phyloP scores from a whole-genome alignment of 2,329 filamentous ascomycete species.

The Periconia sp. region DNA sequence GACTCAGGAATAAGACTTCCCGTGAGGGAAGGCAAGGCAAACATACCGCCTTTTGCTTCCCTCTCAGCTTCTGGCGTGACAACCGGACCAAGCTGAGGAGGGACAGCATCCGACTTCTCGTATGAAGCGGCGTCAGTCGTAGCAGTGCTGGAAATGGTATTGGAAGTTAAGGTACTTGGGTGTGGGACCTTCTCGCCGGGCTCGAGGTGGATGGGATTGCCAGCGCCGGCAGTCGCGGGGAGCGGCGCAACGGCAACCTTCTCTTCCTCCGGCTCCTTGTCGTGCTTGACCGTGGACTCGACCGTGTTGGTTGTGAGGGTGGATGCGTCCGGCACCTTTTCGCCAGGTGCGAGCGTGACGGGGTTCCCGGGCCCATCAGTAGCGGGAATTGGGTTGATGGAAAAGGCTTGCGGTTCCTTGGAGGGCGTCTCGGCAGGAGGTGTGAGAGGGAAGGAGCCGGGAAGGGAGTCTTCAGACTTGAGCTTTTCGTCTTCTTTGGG shows the following conservation, averaged over 20 bases:
- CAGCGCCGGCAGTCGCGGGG: conserved; percentile 62
- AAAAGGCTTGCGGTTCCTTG: conserved; percentile 53
- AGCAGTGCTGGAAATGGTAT: conserved; percentile 69
- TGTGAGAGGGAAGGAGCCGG: conserved; percentile 76
- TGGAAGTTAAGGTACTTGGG: conserved; percentile 65
- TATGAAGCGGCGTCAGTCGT: conserved; percentile 80
- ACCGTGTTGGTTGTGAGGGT: conserved; percentile 73
- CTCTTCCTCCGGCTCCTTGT: conserved; percentile 34
- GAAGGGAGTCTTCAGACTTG: conserved; percentile 48
- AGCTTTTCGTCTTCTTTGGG: conserved; percentile 60
- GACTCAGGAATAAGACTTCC: conserved; percentile 80
- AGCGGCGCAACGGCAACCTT: conserved; percentile 64
- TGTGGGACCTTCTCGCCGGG: conserved; percentile 84
- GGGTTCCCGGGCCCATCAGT: conserved; percentile 73
- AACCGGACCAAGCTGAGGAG: conserved; percentile 53
- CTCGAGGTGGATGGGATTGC: conserved; percentile 80
- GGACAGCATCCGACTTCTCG: conserved; percentile 72
- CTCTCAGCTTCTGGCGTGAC: conserved; percentile 53
- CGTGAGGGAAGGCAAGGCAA: conserved; percentile 56
- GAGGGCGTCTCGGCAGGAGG: conserved; percentile 65
- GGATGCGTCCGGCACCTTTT: conserved; percentile 74
- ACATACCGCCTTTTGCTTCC: conserved; percentile 52
- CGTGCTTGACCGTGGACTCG: conserved; percentile 59
- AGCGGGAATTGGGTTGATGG: conserved; percentile 65
- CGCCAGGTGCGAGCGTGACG: conserved; percentile 76